A percentile compares a stretch with the other conserved stretches of the same genome.
Conservation (phyloP, 176 grass and related monocot species). For the Zoysia japonica region DNA sequence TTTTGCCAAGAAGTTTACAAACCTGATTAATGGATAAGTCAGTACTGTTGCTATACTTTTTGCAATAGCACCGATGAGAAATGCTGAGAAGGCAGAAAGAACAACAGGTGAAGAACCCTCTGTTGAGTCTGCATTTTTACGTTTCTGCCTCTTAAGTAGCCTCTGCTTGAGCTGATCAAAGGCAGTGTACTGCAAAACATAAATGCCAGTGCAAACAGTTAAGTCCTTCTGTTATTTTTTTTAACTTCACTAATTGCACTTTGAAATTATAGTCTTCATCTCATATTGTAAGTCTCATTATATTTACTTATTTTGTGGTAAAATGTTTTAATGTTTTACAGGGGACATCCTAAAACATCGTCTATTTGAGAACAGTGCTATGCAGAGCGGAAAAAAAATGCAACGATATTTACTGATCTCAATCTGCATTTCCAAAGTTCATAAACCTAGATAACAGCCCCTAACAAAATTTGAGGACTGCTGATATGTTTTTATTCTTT, state of each 20-base stretch:
- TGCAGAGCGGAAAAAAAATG: neutral
- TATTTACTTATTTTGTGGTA: neutral
- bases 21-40: slow-evolving; percentile 97
- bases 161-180: slow-evolving; percentile 95
- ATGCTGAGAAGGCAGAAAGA: slow-evolving; percentile 90
- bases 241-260: neutral
- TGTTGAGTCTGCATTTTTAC: slow-evolving; percentile 34
- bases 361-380: neutral
- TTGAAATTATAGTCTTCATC: neutral
- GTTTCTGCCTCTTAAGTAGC: slow-evolving; percentile 52
- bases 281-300: neutral
- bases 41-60: slow-evolving; percentile 85
- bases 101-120: slow-evolving; percentile 55
- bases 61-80: slow-evolving; percentile 80
- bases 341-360: neutral
- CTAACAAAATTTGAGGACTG: neutral
- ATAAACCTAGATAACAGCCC: neutral
- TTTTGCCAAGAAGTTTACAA: slow-evolving; percentile 30
- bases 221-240: neutral
- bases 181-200: slow-evolving; percentile 73
- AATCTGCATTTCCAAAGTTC: neutral
- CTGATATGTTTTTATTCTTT: neutral
- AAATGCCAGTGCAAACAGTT: slow-evolving; percentile 1
- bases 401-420: neutral
- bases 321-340: neutral